These are phyloP conservation scores for Buxus sempervirens DNA, from an alignment of 164 flowering plant species.

Conservation along the genomic window DNA sequence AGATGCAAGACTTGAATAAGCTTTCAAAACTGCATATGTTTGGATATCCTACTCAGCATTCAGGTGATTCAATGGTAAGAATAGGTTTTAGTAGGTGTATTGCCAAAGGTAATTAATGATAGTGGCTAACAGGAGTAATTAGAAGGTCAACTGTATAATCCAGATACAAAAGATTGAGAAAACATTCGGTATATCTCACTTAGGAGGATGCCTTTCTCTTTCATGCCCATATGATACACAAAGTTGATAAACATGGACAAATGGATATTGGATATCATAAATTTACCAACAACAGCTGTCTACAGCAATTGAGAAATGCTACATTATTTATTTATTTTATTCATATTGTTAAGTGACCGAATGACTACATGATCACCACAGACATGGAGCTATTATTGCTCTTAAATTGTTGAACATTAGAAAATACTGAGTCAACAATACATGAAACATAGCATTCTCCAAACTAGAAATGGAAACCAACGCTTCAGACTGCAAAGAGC, in stretches of 20 bases:
- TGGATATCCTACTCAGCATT: not conserved
- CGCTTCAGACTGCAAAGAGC: not conserved
- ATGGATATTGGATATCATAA: not conserved
- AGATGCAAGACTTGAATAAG: not conserved
- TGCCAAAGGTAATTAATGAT: not conserved
- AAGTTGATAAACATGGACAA: not conserved
- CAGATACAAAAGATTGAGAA: not conserved
- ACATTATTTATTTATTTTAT: too few species aligned
- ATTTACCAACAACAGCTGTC: too few species aligned
- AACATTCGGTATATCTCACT: not conserved
- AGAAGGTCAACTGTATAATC: not conserved
- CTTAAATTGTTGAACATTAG: not conserved
- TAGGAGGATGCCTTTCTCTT: not conserved
- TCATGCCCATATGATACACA: not conserved
- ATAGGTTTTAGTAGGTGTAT: not conserved
- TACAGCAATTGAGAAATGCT: too few species aligned
- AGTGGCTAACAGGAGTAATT: not conserved
- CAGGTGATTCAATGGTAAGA: not conserved
- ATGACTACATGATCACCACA: too few species aligned
- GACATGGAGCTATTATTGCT: not conserved
- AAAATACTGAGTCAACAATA: not conserved
- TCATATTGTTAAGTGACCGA: too few species aligned
- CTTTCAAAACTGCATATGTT: not conserved
- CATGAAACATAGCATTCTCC: not conserved
- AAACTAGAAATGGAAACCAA: not conserved